Evolutionary conservation across 176 grass and related monocot species (phyloP).

Genomic region (Rhynchospora breviuscula): DNA sequence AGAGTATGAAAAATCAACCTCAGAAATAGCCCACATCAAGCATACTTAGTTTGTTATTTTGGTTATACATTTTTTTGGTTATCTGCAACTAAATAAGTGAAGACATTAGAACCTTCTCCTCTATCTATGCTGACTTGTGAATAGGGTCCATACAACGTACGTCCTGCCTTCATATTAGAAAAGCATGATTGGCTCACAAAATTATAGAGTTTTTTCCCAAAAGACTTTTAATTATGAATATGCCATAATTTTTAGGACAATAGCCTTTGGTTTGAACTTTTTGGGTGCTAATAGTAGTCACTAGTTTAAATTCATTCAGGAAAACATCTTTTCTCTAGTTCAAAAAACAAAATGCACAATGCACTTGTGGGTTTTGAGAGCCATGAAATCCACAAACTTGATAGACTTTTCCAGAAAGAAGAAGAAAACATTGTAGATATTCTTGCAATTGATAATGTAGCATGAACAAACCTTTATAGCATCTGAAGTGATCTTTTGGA

Average conservation of each 20-base stretch:
- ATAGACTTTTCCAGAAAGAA: neutral
- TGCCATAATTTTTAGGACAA: neutral
- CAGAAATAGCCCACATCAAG: neutral
- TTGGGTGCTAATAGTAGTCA: neutral
- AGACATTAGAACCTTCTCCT: too few relatives aligned
- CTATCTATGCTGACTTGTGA: neutral
- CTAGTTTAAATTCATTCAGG: neutral
- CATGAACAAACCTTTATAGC: slow-evolving; percentile 55
- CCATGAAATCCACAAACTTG: neutral
- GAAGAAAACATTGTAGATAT: neutral
- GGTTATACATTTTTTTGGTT: too few relatives aligned
- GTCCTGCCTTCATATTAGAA: neutral
- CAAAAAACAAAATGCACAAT: neutral
- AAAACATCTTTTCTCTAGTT: neutral
- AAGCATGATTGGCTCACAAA: too few relatives aligned
- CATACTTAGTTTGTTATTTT: too few relatives aligned
- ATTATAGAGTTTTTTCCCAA: neutral
- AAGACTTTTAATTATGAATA: neutral
- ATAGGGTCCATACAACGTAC: neutral
- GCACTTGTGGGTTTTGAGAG: neutral
- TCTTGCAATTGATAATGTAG: neutral
- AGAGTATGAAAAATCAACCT: neutral
- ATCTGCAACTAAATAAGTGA: too few relatives aligned
- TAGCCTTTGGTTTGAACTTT: neutral
- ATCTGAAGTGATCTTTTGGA: slow-evolving; percentile 57